Evolutionary conservation across 768 basidiomycete genomes (phyloP).

Genomic region (Suillus hirtellus): DNA sequence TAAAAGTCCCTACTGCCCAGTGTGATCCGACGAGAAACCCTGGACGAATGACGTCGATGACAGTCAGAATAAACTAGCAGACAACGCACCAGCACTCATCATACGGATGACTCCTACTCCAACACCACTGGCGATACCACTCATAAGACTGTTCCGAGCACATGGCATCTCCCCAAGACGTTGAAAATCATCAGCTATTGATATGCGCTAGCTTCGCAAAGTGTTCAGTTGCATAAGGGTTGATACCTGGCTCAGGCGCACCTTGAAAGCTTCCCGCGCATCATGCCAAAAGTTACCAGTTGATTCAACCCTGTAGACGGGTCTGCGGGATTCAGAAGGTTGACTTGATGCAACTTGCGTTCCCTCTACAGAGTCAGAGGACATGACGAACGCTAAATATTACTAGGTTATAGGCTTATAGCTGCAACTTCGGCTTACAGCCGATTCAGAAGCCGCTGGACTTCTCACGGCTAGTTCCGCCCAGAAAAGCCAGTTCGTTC

Average conservation of each 20-base stretch:
- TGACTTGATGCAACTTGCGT: slow-evolving; percentile 4
- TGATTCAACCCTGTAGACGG: slow-evolving; percentile 31
- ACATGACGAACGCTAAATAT: slow-evolving; percentile 1
- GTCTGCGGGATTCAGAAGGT: slow-evolving; percentile 18
- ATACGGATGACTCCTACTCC: slow-evolving; percentile 78
- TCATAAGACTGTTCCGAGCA: slow-evolving; percentile 70
- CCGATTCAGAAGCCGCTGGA: neutral
- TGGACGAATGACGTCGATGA: slow-evolving; percentile 26
- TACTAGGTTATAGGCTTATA: neutral
- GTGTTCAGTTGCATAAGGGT: slow-evolving; percentile 14
- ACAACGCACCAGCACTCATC: slow-evolving; percentile 57
- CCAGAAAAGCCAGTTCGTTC: slow-evolving; percentile 9
- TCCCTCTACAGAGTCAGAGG: neutral
- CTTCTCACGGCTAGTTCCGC: slow-evolving; percentile 35
- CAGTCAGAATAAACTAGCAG: neutral
- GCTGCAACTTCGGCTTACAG: neutral
- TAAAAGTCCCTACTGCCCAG: slow-evolving; percentile 79
- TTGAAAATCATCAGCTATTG: slow-evolving; percentile 51
- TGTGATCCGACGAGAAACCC: slow-evolving; percentile 68
- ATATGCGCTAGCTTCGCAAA: slow-evolving; percentile 47
- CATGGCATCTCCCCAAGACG: slow-evolving; percentile 74
- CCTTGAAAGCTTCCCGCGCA: slow-evolving; percentile 32
- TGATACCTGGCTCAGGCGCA: slow-evolving; percentile 14
- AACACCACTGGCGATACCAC: slow-evolving; percentile 77
- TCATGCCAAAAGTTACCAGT: slow-evolving; percentile 36